These are phyloP conservation scores for Astrocystis sublimbata DNA, from an alignment of 495 filamentous ascomycete genomes.

Conservation along the genomic window DNA sequence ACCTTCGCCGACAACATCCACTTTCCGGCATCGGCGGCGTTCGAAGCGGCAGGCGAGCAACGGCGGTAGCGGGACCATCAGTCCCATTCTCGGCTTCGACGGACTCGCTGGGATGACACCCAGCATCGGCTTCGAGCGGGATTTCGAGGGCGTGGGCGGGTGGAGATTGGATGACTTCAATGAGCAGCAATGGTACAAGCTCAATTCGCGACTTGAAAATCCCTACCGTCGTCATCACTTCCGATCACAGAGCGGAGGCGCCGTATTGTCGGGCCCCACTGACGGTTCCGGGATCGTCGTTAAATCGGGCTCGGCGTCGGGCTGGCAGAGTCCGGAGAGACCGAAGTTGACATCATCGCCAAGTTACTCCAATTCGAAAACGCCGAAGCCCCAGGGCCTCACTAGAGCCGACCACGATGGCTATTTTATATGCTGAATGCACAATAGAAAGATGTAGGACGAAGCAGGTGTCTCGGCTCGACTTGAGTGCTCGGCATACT, in stretches of 20 bases:
- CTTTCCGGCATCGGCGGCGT: slow-evolving; percentile 36
- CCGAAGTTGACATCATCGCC: slow-evolving; percentile 26
- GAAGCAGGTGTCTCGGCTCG: not conserved
- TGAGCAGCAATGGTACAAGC: slow-evolving; percentile 67
- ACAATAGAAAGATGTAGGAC: not conserved
- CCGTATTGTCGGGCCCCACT: slow-evolving; percentile 22
- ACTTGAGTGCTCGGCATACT: not conserved
- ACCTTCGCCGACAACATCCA: slow-evolving; percentile 9
- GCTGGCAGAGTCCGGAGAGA: slow-evolving; percentile 24
- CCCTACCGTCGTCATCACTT: slow-evolving; percentile 46
- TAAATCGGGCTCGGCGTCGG: slow-evolving; percentile 20
- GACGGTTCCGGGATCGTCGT: slow-evolving; percentile 32
- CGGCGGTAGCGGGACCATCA: slow-evolving; percentile 39
- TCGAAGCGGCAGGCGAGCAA: slow-evolving; percentile 32
- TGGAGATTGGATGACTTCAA: slow-evolving; percentile 62
- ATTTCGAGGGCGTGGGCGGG: slow-evolving; percentile 86
- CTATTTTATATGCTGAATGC: slow-evolving; percentile 26
- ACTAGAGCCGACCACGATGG: slow-evolving; percentile 26
- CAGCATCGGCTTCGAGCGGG: slow-evolving; percentile 55
- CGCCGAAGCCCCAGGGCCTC: slow-evolving; percentile 30
- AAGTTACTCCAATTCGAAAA: slow-evolving; percentile 41
- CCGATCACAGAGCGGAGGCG: slow-evolving; percentile 39
- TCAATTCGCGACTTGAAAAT: slow-evolving; percentile 73
- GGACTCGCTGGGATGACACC: slow-evolving; percentile 39
- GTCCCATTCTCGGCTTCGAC: slow-evolving; percentile 32